Conservation (phyloP, 176 grass and related monocot genomes). For the Alloteropsis semialata region DNA sequence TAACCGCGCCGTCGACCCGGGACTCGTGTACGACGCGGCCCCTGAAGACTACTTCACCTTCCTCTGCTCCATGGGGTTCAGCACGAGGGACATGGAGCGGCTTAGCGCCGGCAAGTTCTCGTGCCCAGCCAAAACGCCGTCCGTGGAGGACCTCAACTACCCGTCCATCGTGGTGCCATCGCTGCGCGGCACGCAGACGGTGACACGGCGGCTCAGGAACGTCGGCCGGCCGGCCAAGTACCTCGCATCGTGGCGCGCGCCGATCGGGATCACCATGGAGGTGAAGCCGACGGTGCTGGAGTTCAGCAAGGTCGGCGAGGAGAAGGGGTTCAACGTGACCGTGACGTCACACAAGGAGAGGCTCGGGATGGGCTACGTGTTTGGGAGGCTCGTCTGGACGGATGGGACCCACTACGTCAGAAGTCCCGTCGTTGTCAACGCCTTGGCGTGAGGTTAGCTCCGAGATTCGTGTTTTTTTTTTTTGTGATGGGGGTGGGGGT, state of each 20-base stretch:
- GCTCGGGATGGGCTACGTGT: conserved; percentile 52
- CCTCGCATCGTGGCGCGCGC: conserved; percentile 34
- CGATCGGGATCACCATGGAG: conserved; percentile 34
- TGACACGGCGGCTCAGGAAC: conserved; percentile 62
- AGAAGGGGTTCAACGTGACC: conserved; percentile 51
- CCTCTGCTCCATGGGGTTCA: conserved; percentile 61
- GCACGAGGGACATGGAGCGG: neutral
- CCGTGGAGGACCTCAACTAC: conserved; percentile 79
- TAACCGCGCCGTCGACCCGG: conserved; percentile 60
- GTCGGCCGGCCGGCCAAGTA: conserved; percentile 53
- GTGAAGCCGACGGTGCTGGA: conserved; percentile 41
- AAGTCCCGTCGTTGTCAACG: conserved; percentile 64
- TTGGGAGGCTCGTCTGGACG: conserved; percentile 69
- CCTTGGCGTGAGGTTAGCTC: conserved; percentile 30
- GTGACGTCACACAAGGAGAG: conserved; percentile 33
- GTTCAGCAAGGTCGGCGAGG: conserved; percentile 52
- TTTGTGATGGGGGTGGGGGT: no score
- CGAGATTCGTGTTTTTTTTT: neutral
- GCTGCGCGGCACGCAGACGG: conserved; percentile 28
- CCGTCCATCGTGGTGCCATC: conserved; percentile 55
- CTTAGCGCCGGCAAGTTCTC: conserved; percentile 33
- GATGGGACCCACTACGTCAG: conserved; percentile 69
- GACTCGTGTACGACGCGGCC: conserved; percentile 65
- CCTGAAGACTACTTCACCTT: conserved; percentile 58
- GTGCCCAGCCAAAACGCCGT: conserved; percentile 37